Conservation (phyloP, 257 asterid species). For the Cinchona pubescens region DNA sequence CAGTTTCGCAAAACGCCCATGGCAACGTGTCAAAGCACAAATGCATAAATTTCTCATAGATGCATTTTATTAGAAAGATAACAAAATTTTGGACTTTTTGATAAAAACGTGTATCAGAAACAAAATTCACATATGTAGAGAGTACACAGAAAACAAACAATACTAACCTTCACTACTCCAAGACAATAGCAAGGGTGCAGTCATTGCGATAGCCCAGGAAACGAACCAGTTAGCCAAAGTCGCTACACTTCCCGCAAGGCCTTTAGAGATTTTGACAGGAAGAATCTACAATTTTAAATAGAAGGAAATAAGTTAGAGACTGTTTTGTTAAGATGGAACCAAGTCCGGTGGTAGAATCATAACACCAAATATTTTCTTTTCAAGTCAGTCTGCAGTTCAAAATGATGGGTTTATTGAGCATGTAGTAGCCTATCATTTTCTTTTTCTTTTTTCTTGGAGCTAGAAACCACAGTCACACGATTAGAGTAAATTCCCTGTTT, state of each 20-base stretch:
- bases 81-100: neutral
- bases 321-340: neutral
- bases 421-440: neutral
- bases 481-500: neutral
- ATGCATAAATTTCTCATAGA: neutral
- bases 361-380: neutral
- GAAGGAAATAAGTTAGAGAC: neutral
- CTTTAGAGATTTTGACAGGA: slow-evolving; percentile 77
- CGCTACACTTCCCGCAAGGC: slow-evolving; percentile 87
- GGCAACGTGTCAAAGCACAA: neutral
- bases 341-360: neutral
- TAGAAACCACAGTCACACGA: too few species aligned
- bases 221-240: slow-evolving; percentile 72
- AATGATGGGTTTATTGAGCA: neutral
- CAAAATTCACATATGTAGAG: neutral
- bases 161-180: slow-evolving; percentile 78
- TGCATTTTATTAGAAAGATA: neutral
- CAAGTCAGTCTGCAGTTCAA: too few species aligned
- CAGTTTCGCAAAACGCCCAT: neutral
- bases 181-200: slow-evolving; percentile 68
- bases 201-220: slow-evolving; percentile 67
- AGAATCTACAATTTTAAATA: slow-evolving; percentile 53
- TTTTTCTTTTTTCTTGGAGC: neutral
- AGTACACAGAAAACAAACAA: neutral
- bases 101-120: neutral